Percentiles rank a stretch among this genome's conserved stretches.
Conservation (phyloP, 371 early-diverging fungal genomes). For the Mucor circinelloides region DNA sequence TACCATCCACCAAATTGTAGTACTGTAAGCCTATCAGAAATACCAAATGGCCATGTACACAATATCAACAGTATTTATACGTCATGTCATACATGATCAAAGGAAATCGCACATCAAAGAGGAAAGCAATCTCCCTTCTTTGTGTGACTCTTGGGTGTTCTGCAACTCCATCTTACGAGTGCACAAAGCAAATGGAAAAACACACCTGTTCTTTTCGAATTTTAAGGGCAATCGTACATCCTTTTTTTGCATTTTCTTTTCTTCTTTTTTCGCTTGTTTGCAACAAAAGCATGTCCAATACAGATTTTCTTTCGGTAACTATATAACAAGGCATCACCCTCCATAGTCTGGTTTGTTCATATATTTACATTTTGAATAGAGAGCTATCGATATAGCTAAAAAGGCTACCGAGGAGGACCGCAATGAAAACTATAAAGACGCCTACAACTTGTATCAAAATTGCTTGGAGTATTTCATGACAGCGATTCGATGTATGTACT, state of each 20-base stretch:
- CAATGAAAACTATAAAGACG: constrained; percentile 89
- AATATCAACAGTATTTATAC: neutral
- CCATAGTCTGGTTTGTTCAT: neutral
- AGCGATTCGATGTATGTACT: constrained; percentile 84
- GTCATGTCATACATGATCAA: neutral
- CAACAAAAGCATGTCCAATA: constrained; percentile 29
- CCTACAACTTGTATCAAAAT: constrained; percentile 85
- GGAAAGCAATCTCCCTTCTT: neutral
- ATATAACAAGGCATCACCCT: neutral
- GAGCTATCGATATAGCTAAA: constrained; percentile 86
- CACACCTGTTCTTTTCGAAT: neutral
- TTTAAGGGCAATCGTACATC: neutral
- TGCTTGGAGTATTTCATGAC: constrained; percentile 92
- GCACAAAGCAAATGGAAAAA: neutral
- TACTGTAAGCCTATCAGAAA: too few relatives aligned
- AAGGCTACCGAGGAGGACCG: constrained; percentile 94
- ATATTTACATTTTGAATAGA: constrained; percentile 42
- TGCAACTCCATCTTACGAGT: neutral
- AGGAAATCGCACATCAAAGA: neutral
- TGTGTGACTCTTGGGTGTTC: neutral
- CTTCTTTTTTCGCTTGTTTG: constrained; percentile 2
- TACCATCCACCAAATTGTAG: too few relatives aligned
- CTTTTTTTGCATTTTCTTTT: constrained; percentile 7
- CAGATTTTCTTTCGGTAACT: constrained; percentile 43
- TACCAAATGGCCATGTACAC: too few relatives aligned